Percentiles rank a stretch among this genome's conserved stretches.
phyloP scores from a whole-genome alignment of 2,329 filamentous ascomycete genomes.

The Ceratocystis eucalypticola region DNA sequence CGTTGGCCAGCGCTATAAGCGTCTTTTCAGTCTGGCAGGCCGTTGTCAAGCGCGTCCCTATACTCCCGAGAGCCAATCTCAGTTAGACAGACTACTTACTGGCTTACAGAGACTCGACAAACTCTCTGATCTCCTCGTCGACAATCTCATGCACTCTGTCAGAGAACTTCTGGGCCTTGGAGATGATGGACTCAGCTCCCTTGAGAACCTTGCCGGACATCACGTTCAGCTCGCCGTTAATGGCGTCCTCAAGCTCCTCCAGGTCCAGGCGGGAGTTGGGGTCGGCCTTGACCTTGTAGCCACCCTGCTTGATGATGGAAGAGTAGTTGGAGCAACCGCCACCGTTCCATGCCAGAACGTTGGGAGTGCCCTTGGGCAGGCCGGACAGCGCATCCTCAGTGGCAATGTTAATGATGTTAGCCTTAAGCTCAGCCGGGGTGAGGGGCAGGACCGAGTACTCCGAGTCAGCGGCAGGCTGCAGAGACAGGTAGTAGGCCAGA shows the following conservation, averaged over 20 bases:
- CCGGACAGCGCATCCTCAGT: constrained; percentile 67
- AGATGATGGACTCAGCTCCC: constrained; percentile 38
- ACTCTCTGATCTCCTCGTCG: constrained; percentile 47
- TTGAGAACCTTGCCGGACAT: constrained; percentile 44
- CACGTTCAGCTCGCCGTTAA: constrained; percentile 48
- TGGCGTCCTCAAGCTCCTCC: constrained; percentile 46
- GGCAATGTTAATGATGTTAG: constrained; percentile 67
- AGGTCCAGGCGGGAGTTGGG: constrained; percentile 34
- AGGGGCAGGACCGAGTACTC: constrained; percentile 81
- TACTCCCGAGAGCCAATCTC: not conserved
- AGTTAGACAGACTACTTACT: not conserved
- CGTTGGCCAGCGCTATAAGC: not conserved
- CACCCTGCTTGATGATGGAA: constrained; percentile 60
- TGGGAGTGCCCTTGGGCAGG: constrained; percentile 74
- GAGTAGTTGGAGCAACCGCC: constrained; percentile 87
- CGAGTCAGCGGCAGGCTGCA: constrained; percentile 80
- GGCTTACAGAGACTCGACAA: constrained; percentile 24
- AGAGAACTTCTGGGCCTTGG: constrained; percentile 47
- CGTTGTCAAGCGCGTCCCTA: too few relatives aligned
- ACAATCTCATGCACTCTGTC: constrained; percentile 50
- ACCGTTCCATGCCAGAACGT: constrained; percentile 98
- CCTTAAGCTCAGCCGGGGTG: constrained; percentile 89
- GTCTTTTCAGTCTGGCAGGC: too few relatives aligned
- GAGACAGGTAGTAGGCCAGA: constrained; percentile 92
- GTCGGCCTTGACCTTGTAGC: constrained; percentile 47